Conservation (phyloP, 2,329 filamentous ascomycete genomes). For the Penicillium aurantiogriseum region DNA sequence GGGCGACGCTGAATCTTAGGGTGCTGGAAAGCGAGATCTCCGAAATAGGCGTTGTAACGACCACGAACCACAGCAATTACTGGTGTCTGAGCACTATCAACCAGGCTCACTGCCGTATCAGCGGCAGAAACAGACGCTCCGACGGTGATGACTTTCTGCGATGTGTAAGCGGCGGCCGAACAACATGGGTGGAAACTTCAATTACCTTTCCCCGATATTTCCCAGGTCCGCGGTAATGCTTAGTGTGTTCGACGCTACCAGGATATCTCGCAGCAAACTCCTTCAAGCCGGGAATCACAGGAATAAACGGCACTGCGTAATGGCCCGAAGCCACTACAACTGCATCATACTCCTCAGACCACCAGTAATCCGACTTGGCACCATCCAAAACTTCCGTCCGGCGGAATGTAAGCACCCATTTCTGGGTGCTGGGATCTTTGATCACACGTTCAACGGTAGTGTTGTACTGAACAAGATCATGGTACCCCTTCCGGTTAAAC, state of each 20-base stretch:
- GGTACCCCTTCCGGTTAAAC: slow-evolving; percentile 54
- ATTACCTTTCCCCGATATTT: slow-evolving; percentile 42
- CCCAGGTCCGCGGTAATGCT: slow-evolving; percentile 39
- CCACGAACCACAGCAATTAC: slow-evolving; percentile 56
- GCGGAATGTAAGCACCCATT: slow-evolving; percentile 57
- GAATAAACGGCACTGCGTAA: slow-evolving; percentile 57
- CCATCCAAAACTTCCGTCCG: slow-evolving; percentile 28
- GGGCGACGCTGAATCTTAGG: slow-evolving; percentile 42
- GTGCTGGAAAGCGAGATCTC: slow-evolving; percentile 60
- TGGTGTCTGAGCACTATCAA: slow-evolving; percentile 47
- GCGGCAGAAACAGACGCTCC: slow-evolving; percentile 65
- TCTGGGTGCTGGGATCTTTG: slow-evolving; percentile 49
- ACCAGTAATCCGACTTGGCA: slow-evolving; percentile 56
- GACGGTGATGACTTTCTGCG: slow-evolving; percentile 58
- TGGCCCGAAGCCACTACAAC: slow-evolving; percentile 62
- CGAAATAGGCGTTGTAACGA: slow-evolving; percentile 57
- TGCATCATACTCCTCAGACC: slow-evolving; percentile 62
- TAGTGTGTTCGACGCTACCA: slow-evolving; percentile 42
- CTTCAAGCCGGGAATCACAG: slow-evolving; percentile 43
- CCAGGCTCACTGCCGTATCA: slow-evolving; percentile 59
- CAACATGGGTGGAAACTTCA: not conserved
- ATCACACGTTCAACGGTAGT: slow-evolving; percentile 60
- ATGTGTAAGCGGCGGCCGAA: not conserved
- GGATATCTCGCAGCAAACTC: slow-evolving; percentile 42
- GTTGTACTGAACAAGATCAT: slow-evolving; percentile 46